Evolutionary conservation across 2,329 filamentous ascomycete genomes (phyloP), one percentile per base, ranked within the genome.

Genomic region (Biscogniauxia sp.): DNA sequence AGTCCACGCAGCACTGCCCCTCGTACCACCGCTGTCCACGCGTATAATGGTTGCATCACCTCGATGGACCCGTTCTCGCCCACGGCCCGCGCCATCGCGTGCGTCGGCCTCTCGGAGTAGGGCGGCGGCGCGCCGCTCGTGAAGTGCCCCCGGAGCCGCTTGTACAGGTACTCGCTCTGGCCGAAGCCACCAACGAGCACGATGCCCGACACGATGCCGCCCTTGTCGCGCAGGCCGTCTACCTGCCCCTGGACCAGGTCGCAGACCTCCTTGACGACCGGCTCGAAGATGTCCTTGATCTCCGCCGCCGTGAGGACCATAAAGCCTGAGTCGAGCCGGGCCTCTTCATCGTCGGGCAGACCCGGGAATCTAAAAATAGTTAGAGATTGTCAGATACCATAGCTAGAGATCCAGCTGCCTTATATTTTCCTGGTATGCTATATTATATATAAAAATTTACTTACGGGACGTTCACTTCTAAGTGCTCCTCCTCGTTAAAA

Each of bases 131-230:
- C 81, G 2, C 80, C 79, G 68, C 78, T 83, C 19, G 79, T 79
- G 68, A 93, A 93, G 71, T 90, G 87, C 41, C 80, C 73, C 73
- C 91, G 91, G 65, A 94, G 80, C 2, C 85, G 81, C 49, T 84
- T 84, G 77, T 92, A 91, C 9, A 92, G 82, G 71, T 91, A 92
- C 70, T 91, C 87, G 74, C 86, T 90, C 77, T 93, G 89, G 0
- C 91, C 91, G 68, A 94, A 94, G 6, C 91, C 91, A 64, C 91
- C 91, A 0, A 94, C 91, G 5, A 94, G 81, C 52, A 93, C 88
- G 65, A 94, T 92, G n/a, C 90, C 89, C 11, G 84, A 86, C 5
- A 89, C 86, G 55, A 86, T 78, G 49, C 84, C 86, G 32, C 85
- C 85, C 63, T 85, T 87, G 62, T 78, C 75, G 28, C 86, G 82